phyloP scores from a whole-genome alignment of 768 basidiomycete species.

The Hydnum rufescens region DNA sequence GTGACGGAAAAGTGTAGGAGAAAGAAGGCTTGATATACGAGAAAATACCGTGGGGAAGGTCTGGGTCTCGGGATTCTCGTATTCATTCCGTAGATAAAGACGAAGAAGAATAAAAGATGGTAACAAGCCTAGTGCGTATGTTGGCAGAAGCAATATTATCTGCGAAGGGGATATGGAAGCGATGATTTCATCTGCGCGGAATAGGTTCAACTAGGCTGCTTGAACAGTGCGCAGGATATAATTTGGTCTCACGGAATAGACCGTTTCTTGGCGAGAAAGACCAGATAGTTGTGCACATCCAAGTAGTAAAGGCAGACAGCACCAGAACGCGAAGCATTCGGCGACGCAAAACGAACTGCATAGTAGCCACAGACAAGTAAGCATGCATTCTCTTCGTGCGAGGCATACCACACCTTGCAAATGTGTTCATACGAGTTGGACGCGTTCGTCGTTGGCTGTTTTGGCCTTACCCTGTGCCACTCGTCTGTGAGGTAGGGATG shows the following conservation, averaged over 20 bases:
- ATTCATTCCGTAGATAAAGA: neutral
- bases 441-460: no score
- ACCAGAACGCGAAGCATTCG: neutral
- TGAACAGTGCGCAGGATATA: neutral
- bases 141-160: neutral
- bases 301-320: constrained; percentile 1
- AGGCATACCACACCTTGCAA: no score
- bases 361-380: no score
- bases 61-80: neutral
- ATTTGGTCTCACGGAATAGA: neutral
- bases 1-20: neutral
- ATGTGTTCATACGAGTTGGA: no score
- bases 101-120: neutral
- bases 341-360: constrained; percentile 3
- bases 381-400: no score
- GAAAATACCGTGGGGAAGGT: neutral
- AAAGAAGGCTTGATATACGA: neutral
- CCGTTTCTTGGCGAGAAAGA: neutral
- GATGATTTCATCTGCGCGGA: neutral
- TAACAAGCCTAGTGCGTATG: neutral
- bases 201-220: neutral
- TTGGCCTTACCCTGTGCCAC: no score
- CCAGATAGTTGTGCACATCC: neutral
- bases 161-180: neutral
- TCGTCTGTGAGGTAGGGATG: no score